Conservation (phyloP, 2,329 filamentous ascomycete species). For the Clarireedia monteithiana region DNA sequence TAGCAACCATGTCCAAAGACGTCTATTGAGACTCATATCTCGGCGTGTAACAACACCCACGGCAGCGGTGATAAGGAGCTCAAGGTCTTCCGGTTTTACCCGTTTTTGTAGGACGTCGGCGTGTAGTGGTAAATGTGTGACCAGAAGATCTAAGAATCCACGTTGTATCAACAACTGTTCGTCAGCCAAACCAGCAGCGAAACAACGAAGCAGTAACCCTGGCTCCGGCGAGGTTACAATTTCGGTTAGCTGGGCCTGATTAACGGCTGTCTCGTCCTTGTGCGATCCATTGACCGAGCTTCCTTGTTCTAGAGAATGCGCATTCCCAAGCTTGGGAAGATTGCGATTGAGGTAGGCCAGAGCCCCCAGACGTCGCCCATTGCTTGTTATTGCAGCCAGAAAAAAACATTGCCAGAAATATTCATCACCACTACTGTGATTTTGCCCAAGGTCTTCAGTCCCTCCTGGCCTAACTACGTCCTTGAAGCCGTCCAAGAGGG, state of each 20-base stretch:
- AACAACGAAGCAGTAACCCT: constrained; percentile 81
- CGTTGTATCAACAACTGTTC: constrained; percentile 87
- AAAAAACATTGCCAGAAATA: constrained; percentile 99
- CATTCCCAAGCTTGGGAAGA: constrained; percentile 61
- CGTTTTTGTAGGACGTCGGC: constrained; percentile 71
- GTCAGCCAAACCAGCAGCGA: constrained; percentile 81
- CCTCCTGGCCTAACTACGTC: constrained; percentile 50
- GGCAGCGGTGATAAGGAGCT: constrained; percentile 74
- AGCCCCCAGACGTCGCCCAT: constrained; percentile 75
- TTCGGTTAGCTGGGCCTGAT: constrained; percentile 45
- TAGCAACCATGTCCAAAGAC: constrained; percentile 93
- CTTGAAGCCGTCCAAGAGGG: constrained; percentile 72
- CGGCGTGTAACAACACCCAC: constrained; percentile 79
- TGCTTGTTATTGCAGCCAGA: constrained; percentile 82
- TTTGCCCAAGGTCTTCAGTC: constrained; percentile 42
- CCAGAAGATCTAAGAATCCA: constrained; percentile 86
- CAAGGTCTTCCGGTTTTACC: constrained; percentile 67
- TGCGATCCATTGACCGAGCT: constrained; percentile 22
- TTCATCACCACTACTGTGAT: constrained; percentile 59
- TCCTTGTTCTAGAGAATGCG: constrained; percentile 28
- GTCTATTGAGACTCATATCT: constrained; percentile 93
- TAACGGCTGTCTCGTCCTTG: constrained; percentile 31
- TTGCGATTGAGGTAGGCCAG: constrained; percentile 77
- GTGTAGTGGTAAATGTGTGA: constrained; percentile 80
- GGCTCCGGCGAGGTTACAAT: constrained; percentile 85